Base-by-base conservation (phyloP, 179 eudicot species). In the Camellia oleifera region DNA sequence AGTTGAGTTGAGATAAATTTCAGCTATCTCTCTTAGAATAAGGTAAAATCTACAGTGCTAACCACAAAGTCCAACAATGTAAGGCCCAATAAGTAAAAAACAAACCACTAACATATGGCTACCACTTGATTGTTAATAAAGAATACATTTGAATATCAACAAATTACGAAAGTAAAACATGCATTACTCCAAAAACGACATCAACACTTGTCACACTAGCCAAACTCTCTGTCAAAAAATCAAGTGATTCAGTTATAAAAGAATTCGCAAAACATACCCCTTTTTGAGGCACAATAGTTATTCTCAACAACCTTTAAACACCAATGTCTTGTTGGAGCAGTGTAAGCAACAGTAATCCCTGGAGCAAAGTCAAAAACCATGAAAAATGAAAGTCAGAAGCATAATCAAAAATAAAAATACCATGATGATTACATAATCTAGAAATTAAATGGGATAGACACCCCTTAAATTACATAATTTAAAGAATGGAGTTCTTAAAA, bases 301-400 rank as follows among this genome's bases (percentile, higher is more conserved):
- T 95, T 95, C 83, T 95, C 99, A 62, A 95, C 99, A 76, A 95
- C 93, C 84, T 85, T 94, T 80, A 95, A 88, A 85, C 93, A 95
- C 83, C 92, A 91, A 87, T 95, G 98, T 83, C 95, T 90, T 76
- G 83, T 83, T 48, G 98, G 95, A 26, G 97, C 93, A 64, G 91
- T 78, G 83, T 88, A 92, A 75, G 99, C 95, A 75, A 95, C 98
- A 82, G 80, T 20, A 66, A 95, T 79, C 62, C 99, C 99, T 95
- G 86, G 79, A 89, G 61, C 79, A 88, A 32, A 65, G 45, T 52
- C 66, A 9, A 75, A 72, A 72, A 48, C 67, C 52, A 23, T 81
- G 32, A 57, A 54, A 79, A 71, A 61, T n/a, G 44, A 17, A 42
- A 71, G 11, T 14, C 72, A 50, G 11, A 63, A 20, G 23, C 70